phyloP scores from a whole-genome alignment of 257 asterid genomes.

The Solanum ossicruentum region DNA sequence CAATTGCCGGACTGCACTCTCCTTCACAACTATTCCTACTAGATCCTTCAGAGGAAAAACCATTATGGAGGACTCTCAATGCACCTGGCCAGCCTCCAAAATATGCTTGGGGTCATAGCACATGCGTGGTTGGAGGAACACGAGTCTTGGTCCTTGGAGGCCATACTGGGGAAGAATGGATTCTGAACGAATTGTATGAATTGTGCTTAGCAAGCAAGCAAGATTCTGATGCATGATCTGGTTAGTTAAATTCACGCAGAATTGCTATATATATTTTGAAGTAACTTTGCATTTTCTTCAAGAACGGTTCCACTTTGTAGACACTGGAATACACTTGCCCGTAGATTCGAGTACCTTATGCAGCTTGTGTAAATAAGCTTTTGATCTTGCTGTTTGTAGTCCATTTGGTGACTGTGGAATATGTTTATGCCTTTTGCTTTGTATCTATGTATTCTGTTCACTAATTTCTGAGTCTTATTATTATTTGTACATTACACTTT shows the following conservation, averaged over 20 bases:
- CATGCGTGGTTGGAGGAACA: slow-evolving; percentile 83
- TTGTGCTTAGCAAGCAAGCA: slow-evolving; percentile 73
- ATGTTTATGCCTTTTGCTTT: background rate
- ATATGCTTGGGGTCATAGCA: slow-evolving; percentile 88
- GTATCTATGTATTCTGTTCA: background rate
- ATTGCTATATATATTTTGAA: background rate
- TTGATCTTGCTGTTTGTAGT: slow-evolving; percentile 4
- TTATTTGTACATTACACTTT: background rate
- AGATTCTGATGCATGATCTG: slow-evolving; percentile 39
- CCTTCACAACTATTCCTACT: slow-evolving; percentile 72
- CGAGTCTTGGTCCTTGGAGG: slow-evolving; percentile 84
- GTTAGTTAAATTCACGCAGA: background rate
- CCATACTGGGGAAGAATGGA: slow-evolving; percentile 85
- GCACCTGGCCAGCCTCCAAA: slow-evolving; percentile 84
- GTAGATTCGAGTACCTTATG: background rate
- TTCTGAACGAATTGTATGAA: slow-evolving; percentile 66
- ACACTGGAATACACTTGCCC: background rate
- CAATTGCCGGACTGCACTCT: slow-evolving; percentile 74
- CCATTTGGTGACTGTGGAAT: background rate
- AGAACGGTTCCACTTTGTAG: background rate
- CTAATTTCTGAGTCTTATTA: background rate
- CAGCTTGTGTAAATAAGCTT: slow-evolving; percentile 2
- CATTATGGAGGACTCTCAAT: slow-evolving; percentile 57
- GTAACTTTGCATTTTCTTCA: background rate
- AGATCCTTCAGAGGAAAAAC: slow-evolving; percentile 79